A percentile compares a stretch with the other conserved stretches of the same genome.
Evolutionary conservation across 2,329 filamentous ascomycete genomes (phyloP).

Genomic region (Alternaria consortialis): DNA sequence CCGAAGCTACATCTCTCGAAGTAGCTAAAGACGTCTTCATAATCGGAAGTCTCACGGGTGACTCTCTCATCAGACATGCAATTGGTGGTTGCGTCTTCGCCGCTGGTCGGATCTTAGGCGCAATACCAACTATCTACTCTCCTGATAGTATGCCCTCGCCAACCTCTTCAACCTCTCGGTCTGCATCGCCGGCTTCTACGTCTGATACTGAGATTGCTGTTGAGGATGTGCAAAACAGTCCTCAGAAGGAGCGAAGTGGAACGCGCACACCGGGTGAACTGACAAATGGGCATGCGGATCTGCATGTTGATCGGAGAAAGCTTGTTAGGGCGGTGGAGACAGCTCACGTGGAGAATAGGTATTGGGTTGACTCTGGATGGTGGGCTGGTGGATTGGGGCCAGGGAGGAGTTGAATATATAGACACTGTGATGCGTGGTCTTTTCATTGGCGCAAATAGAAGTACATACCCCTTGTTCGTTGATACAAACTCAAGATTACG

Average conservation of each 20-base stretch:
- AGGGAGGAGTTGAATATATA: background rate
- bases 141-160: conserved; percentile 21
- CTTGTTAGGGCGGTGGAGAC: conserved; percentile 41
- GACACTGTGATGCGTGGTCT: background rate
- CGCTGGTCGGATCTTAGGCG: conserved; percentile 59
- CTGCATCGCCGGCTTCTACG: conserved; percentile 29
- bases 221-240: conserved; percentile 13
- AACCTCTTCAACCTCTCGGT: conserved; percentile 30
- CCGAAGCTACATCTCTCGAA: conserved; percentile 60
- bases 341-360: conserved; percentile 39
- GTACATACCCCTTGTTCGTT: background rate
- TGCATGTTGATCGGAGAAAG: conserved; percentile 50
- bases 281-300: conserved; percentile 50
- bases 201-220: conserved; percentile 24
- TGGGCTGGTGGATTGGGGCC: conserved; percentile 47
- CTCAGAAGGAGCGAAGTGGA: conserved; percentile 14
- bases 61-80: conserved; percentile 67
- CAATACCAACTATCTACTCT: conserved; percentile 33
- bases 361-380: conserved; percentile 48
- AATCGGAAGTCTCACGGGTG: conserved; percentile 67
- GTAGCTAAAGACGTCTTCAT: conserved; percentile 63
- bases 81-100: conserved; percentile 67
- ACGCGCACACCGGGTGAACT: conserved; percentile 31
- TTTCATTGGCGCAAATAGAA: background rate
- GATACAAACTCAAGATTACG: background rate